Percentiles rank a stretch among this genome's conserved stretches.
Conservation (phyloP, 208 protist genomes). For the Leptomonas seymouri region DNA sequence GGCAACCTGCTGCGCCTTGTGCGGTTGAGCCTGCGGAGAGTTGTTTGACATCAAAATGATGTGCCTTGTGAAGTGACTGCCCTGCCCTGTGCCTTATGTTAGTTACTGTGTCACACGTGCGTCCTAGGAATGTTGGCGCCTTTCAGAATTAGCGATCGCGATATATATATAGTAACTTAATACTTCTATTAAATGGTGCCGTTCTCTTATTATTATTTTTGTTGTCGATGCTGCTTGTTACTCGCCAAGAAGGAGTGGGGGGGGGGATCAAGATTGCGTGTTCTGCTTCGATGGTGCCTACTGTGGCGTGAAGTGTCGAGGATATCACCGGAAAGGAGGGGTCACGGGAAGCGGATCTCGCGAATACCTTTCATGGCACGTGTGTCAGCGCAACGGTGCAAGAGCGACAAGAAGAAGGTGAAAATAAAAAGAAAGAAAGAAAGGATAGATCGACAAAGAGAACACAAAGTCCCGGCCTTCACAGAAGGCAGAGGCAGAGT, state of each 20-base stretch:
- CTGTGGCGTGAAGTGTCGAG: too few species aligned
- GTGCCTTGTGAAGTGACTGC: neutral
- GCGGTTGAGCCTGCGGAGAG: conserved; percentile 21
- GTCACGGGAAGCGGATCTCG: neutral
- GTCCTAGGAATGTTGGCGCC: neutral
- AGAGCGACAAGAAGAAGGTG: neutral
- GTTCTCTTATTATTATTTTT: neutral
- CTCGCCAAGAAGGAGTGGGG: too few species aligned
- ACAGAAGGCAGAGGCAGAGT: neutral
- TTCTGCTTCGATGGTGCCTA: too few species aligned
- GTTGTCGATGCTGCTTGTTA: too few species aligned
- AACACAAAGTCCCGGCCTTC: neutral
- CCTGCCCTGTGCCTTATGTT: neutral
- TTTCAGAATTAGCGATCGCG: conserved; percentile 3
- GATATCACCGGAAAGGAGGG: neutral
- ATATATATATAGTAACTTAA: neutral
- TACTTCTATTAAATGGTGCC: neutral
- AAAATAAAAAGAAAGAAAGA: neutral
- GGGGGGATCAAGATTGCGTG: too few species aligned
- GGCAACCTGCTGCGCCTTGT: conserved; percentile 65
- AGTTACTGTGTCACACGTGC: neutral
- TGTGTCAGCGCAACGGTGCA: neutral
- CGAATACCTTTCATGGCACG: neutral
- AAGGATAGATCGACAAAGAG: neutral
- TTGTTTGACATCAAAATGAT: conserved; percentile 19